phyloP scores from a whole-genome alignment of 768 basidiomycete genomes.

The Rhodotorula babjevae region DNA sequence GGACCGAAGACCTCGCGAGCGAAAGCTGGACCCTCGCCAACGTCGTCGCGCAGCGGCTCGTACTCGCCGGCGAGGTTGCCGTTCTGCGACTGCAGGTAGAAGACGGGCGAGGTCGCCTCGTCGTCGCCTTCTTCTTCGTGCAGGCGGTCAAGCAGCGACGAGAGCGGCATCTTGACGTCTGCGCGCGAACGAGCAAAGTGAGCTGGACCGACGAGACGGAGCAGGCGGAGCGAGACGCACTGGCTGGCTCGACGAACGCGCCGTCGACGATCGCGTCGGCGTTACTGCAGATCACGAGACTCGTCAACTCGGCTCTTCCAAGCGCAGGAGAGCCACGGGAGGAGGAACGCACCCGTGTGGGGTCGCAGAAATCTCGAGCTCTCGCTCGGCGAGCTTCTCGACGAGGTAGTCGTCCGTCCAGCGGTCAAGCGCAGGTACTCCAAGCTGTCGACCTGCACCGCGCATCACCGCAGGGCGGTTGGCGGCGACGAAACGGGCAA shows the following conservation, averaged over 20 bases:
- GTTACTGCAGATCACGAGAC: background rate
- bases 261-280: conserved; percentile 37
- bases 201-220: background rate
- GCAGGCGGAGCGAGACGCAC: conserved; percentile 5
- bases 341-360: conserved; percentile 11
- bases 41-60: conserved; percentile 65
- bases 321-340: no score
- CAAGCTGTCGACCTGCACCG: conserved; percentile 1
- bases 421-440: conserved; percentile 5
- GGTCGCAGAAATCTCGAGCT: conserved; percentile 24
- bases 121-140: background rate
- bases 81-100: conserved; percentile 86
- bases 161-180: conserved; percentile 19
- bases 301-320: no score
- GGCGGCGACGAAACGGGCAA: conserved; percentile 24
- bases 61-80: conserved; percentile 75
- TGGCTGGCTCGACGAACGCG: conserved; percentile 33
- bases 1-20: conserved; percentile 73
- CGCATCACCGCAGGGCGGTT: conserved; percentile 33
- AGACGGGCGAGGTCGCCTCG: conserved; percentile 47
- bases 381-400: conserved; percentile 5
- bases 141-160: background rate
- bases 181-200: background rate
- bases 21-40: conserved; percentile 60
- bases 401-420: conserved; percentile 33